Conservation (phyloP, 805 yeast species). For the Candida endomychidarum region DNA sequence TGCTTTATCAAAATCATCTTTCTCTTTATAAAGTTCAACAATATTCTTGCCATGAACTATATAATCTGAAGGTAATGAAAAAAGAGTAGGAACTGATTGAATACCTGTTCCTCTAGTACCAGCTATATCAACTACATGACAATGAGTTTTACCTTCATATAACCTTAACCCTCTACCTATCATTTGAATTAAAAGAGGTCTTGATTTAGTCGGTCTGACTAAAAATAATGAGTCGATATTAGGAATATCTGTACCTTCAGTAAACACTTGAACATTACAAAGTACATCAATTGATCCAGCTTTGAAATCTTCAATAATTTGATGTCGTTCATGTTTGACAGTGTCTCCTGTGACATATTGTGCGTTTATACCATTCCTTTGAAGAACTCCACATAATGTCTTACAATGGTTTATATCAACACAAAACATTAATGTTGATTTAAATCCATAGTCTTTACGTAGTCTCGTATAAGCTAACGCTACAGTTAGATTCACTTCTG, state of each 20-base stretch:
- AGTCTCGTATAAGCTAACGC: constrained; percentile 49
- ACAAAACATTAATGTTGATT: constrained; percentile 75
- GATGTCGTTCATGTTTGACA: constrained; percentile 47
- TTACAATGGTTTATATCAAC: constrained; percentile 70
- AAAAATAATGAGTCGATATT: constrained; percentile 77
- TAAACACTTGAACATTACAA: constrained; percentile 85
- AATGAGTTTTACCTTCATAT: constrained; percentile 57
- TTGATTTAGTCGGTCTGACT: constrained; percentile 79
- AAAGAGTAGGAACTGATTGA: constrained; percentile 54
- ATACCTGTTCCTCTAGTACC: constrained; percentile 56
- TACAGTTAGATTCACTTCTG: constrained; percentile 54
- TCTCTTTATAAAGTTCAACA: constrained; percentile 13
- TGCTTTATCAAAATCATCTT: constrained; percentile 12
- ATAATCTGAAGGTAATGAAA: constrained; percentile 27
- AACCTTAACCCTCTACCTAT: constrained; percentile 83
- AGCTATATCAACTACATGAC: constrained; percentile 80
- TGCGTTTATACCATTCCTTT: constrained; percentile 61
- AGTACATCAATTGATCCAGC: constrained; percentile 66
- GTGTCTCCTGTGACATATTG: constrained; percentile 72
- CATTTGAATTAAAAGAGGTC: constrained; percentile 77
- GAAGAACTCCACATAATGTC: constrained; percentile 52
- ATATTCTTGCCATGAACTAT: constrained; percentile 13
- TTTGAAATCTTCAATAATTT: constrained; percentile 57
- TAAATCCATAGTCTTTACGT: constrained; percentile 36
- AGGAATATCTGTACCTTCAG: constrained; percentile 95